Conservation (phyloP, 2,329 filamentous ascomycete genomes). For the Hyphodiscus sp. region DNA sequence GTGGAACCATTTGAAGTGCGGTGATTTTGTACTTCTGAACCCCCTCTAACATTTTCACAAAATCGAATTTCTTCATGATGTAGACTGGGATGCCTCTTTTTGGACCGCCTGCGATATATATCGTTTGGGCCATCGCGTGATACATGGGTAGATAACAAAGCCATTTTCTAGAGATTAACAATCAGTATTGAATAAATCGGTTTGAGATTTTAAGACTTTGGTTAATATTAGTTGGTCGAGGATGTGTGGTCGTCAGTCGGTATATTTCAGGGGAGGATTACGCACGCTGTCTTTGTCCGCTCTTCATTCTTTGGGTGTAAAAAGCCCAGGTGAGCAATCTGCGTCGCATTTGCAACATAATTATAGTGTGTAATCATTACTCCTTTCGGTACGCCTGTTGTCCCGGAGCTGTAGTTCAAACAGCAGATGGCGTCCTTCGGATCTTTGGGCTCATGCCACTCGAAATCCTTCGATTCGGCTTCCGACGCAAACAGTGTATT, state of each 20-base stretch:
- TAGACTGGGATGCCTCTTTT: conserved; percentile 60
- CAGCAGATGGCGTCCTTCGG: conserved; percentile 42
- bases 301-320: conserved; percentile 49
- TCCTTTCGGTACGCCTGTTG: conserved; percentile 78
- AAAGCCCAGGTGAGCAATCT: conserved; percentile 46
- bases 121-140: conserved; percentile 67
- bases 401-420: conserved; percentile 78
- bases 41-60: conserved; percentile 61
- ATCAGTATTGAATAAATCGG: conserved; percentile 53
- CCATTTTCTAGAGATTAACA: conserved; percentile 13
- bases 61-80: conserved; percentile 73
- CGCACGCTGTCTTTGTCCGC: conserved; percentile 62
- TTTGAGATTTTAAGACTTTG: too few relatives aligned
- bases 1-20: conserved; percentile 61
- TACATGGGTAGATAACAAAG: conserved; percentile 46
- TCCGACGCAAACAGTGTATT: conserved; percentile 49
- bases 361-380: conserved; percentile 49
- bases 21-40: conserved; percentile 65
- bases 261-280: conserved; percentile 55
- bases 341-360: conserved; percentile 29
- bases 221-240: too few relatives aligned
- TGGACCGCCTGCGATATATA: conserved; percentile 55
- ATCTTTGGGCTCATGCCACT: conserved; percentile 46
- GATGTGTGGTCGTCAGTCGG: too few relatives aligned
- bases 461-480: conserved; percentile 48